Conservation (phyloP, 2,329 filamentous ascomycete genomes). For the Botrytis hyacinthi region DNA sequence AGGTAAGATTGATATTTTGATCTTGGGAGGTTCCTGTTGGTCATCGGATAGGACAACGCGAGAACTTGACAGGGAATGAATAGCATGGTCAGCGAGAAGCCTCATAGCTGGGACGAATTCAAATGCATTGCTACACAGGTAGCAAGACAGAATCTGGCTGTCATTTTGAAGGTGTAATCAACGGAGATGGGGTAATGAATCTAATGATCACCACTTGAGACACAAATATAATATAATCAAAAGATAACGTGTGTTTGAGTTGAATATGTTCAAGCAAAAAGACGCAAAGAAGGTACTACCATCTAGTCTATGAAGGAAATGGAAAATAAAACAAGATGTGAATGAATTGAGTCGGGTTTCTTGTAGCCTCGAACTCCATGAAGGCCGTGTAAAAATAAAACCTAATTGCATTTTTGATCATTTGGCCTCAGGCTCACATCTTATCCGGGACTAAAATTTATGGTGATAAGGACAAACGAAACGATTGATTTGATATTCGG, state of each 20-base stretch:
- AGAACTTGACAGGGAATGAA: not conserved
- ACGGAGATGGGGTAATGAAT: not conserved
- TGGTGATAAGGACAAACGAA: conserved; percentile 6
- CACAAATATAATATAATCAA: not conserved
- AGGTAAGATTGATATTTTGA: not conserved
- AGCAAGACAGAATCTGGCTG: not conserved
- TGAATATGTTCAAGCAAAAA: not conserved
- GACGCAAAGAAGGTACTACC: too few relatives aligned
- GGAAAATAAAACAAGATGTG: not conserved
- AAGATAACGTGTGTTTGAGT: not conserved
- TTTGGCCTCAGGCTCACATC: conserved; percentile 3
- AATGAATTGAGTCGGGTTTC: not conserved
- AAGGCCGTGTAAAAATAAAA: not conserved
- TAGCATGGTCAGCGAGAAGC: not conserved
- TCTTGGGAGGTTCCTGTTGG: not conserved
- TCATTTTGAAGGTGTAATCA: not conserved
- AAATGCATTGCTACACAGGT: not conserved
- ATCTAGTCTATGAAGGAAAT: not conserved
- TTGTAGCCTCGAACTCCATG: not conserved
- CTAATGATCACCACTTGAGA: conserved; percentile 10
- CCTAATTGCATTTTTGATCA: not conserved
- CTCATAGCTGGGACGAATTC: not conserved
- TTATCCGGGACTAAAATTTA: conserved; percentile 7
- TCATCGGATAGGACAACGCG: not conserved
- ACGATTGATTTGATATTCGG: not conserved